Evolutionary conservation across 371 early-diverging fungal genomes (phyloP).

Genomic region (Rhizopus stolonifer): DNA sequence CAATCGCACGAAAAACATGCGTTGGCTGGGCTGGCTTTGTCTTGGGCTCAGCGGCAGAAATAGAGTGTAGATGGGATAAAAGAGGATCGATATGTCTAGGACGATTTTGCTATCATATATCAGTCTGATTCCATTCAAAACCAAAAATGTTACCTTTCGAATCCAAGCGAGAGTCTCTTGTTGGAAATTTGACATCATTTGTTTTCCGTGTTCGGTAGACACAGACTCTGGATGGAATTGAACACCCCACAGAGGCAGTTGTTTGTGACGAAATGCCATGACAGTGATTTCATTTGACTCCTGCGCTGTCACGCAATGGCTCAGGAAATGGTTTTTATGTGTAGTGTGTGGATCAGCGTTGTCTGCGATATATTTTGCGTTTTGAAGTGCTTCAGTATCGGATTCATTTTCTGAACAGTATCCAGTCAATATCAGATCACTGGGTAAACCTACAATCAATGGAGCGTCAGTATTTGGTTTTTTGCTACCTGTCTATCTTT

Average conservation of each 20-base stretch:
- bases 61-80: neutral
- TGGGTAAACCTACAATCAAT: constrained; percentile 52
- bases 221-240: constrained; percentile 98
- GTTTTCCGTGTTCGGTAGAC: constrained; percentile 75
- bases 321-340: constrained; percentile 26
- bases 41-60: constrained; percentile 17
- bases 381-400: constrained; percentile 40
- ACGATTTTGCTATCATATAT: constrained; percentile 16
- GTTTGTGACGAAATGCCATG: constrained; percentile 82
- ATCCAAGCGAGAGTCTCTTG: constrained; percentile 48
- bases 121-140: no score
- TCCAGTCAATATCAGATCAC: constrained; percentile 55
- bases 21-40: neutral
- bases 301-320: constrained; percentile 11
- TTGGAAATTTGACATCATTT: constrained; percentile 75
- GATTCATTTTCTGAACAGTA: constrained; percentile 53
- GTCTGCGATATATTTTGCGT: constrained; percentile 34
- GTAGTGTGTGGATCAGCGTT: neutral
- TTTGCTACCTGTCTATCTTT: neutral
- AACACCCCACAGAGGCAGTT: constrained; percentile 82
- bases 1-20: neutral
- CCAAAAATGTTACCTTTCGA: no score
- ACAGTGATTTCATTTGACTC: constrained; percentile 41
- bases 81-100: neutral
- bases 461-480: constrained; percentile 14